A percentile compares a stretch with the other conserved stretches of the same genome.
Evolutionary conservation across 768 basidiomycete genomes (phyloP).

Genomic region (Lactarius sp.): DNA sequence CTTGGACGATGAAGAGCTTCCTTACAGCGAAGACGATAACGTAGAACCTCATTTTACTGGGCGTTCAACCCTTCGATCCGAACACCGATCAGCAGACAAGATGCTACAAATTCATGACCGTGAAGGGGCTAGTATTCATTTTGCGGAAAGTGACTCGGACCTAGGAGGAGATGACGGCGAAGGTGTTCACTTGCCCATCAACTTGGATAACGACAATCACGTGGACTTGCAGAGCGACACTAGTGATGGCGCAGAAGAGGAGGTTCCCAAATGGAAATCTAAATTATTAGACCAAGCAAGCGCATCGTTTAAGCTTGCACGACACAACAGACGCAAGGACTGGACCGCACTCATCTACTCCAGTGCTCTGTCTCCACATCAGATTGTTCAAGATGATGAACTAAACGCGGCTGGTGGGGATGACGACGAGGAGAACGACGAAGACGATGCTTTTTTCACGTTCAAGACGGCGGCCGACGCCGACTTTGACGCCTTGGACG

Average conservation of each 20-base stretch:
- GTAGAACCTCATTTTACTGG: conserved; percentile 17
- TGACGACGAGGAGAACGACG: conserved; percentile 38
- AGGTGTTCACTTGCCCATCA: conserved; percentile 34
- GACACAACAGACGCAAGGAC: conserved; percentile 48
- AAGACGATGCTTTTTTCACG: conserved; percentile 74
- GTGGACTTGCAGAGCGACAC: conserved; percentile 45
- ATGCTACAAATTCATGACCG: conserved; percentile 34
- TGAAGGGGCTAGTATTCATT: conserved; percentile 47
- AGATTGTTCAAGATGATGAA: conserved; percentile 50
- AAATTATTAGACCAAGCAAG: conserved; percentile 52
- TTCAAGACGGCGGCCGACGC: conserved; percentile 35
- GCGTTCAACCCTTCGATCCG: conserved; percentile 23
- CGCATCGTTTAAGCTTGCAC: conserved; percentile 39
- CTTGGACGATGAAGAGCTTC: conserved; percentile 29
- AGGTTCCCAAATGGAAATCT: conserved; percentile 68
- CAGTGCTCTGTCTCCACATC: conserved; percentile 58
- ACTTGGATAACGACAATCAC: conserved; percentile 49
- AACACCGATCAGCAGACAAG: conserved; percentile 16
- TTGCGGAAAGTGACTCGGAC: conserved; percentile 79
- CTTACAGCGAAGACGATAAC: conserved; percentile 28
- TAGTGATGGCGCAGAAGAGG: conserved; percentile 43
- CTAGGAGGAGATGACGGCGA: conserved; percentile 48
- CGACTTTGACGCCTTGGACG: conserved; percentile 56
- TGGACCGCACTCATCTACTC: conserved; percentile 87
- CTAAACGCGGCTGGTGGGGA: conserved; percentile 18